These are phyloP conservation scores for Fistulifera solaris DNA, from an alignment of 108 stramenopile species.

Conservation along the genomic window DNA sequence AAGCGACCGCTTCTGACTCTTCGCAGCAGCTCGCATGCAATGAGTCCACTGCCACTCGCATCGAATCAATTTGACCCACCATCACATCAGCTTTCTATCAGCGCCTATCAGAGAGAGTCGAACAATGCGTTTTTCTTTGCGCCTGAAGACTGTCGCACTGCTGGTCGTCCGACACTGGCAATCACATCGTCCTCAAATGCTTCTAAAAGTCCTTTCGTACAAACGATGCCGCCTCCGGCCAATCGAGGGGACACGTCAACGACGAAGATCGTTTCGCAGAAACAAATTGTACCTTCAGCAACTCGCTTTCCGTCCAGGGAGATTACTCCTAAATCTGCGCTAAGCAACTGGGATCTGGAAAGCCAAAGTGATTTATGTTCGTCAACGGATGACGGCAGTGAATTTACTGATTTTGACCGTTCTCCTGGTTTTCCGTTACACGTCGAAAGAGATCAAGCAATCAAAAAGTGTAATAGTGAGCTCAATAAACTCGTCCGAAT, in stretches of 20 bases:
- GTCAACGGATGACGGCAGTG: too few species aligned
- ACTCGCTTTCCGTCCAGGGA: too few species aligned
- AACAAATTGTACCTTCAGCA: too few species aligned
- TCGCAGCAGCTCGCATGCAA: not conserved
- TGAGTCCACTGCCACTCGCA: slow-evolving; percentile 16
- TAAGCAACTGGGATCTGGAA: too few species aligned
- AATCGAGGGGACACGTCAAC: too few species aligned
- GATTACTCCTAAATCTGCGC: too few species aligned
- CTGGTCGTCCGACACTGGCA: not conserved
- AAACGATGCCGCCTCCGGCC: too few species aligned
- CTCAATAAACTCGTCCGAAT: slow-evolving; percentile 48
- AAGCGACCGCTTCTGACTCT: not conserved
- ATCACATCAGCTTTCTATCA: slow-evolving; percentile 13
- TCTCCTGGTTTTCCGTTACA: too few species aligned
- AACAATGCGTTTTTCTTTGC: slow-evolving; percentile 35
- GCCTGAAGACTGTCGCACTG: slow-evolving; percentile 7
- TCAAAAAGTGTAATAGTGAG: slow-evolving; percentile 19
- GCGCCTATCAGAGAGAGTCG: slow-evolving; percentile 8
- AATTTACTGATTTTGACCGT: too few species aligned
- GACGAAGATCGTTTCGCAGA: too few species aligned
- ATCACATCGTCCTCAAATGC: not conserved
- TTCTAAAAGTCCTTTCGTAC: not conserved
- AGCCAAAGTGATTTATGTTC: too few species aligned
- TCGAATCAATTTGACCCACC: slow-evolving; percentile 24
- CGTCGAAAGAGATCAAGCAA: slow-evolving; percentile 26